Conservation (phyloP, 768 basidiomycete species). For the Lentinula detonsa region DNA sequence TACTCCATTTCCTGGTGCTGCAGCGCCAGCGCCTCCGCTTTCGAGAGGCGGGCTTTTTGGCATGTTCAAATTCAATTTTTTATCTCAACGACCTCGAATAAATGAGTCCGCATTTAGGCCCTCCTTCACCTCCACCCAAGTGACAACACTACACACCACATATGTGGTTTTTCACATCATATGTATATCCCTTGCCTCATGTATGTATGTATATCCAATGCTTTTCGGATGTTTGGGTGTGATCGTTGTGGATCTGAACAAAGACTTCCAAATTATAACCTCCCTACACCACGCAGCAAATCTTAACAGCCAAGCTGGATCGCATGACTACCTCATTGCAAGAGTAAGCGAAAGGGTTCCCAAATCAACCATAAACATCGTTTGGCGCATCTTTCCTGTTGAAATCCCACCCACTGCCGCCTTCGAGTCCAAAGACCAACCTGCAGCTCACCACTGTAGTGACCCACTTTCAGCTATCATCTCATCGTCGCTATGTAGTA, state of each 20-base stretch:
- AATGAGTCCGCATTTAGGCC: constrained; percentile 23
- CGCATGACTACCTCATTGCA: too few relatives aligned
- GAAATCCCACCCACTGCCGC: too few relatives aligned
- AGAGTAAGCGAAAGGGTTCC: too few relatives aligned
- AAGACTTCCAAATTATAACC: not conserved
- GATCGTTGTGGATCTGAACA: not conserved
- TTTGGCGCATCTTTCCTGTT: too few relatives aligned
- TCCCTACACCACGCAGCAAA: not conserved
- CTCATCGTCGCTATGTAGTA: too few relatives aligned
- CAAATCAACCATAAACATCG: too few relatives aligned
- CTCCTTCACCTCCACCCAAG: constrained; percentile 40
- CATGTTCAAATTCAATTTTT: constrained; percentile 19
- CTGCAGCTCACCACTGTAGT: too few relatives aligned
- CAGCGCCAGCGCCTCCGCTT: constrained; percentile 36
- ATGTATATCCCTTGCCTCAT: too few relatives aligned
- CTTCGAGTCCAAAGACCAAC: too few relatives aligned
- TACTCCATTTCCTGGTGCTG: constrained; percentile 24
- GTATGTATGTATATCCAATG: not conserved
- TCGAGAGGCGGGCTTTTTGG: constrained; percentile 64
- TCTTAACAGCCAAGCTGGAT: not conserved
- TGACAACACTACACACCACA: constrained; percentile 12
- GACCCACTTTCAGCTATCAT: too few relatives aligned
- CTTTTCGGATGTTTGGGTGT: not conserved
- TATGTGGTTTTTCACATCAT: not conserved
- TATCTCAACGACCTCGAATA: not conserved